These are phyloP conservation scores for Epichloe glyceriae DNA, from an alignment of 2,329 filamentous ascomycete genomes.

Conservation along the genomic window DNA sequence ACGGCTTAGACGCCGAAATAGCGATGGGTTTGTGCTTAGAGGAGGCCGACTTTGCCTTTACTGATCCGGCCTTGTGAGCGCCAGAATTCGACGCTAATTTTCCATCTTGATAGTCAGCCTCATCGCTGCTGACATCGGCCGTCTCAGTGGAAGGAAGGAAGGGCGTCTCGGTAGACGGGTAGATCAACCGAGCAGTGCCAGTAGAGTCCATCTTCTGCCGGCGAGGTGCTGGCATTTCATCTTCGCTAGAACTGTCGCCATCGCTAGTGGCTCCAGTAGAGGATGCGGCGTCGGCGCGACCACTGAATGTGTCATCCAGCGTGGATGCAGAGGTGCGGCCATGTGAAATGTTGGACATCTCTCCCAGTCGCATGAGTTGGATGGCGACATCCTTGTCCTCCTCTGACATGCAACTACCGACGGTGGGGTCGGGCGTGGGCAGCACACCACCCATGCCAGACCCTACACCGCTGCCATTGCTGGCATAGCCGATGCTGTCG, in stretches of 20 bases:
- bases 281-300: constrained; percentile 70
- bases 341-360: constrained; percentile 86
- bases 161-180: constrained; percentile 39
- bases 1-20: constrained; percentile 18
- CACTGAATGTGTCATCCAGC: constrained; percentile 84
- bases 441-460: constrained; percentile 42
- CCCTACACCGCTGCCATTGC: constrained; percentile 23
- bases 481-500: constrained; percentile 44
- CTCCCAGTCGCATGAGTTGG: constrained; percentile 89
- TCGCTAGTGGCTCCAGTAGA: constrained; percentile 79
- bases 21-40: constrained; percentile 27
- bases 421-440: constrained; percentile 92
- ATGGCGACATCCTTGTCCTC: constrained; percentile 88
- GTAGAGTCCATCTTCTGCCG: constrained; percentile 41
- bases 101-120: constrained; percentile 21
- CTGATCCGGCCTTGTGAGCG: constrained; percentile 27
- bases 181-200: constrained; percentile 32
- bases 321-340: constrained; percentile 89
- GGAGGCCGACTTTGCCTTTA: constrained; percentile 23
- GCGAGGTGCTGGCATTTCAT: constrained; percentile 45
- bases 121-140: constrained; percentile 22
- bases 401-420: constrained; percentile 92
- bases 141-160: constrained; percentile 40
- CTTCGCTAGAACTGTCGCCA: constrained; percentile 53
- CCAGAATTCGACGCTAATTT: constrained; percentile 15